Percentiles rank a stretch among this genome's conserved stretches.
phyloP scores from a whole-genome alignment of 176 grass and related monocot species.

The Musa itinerans region DNA sequence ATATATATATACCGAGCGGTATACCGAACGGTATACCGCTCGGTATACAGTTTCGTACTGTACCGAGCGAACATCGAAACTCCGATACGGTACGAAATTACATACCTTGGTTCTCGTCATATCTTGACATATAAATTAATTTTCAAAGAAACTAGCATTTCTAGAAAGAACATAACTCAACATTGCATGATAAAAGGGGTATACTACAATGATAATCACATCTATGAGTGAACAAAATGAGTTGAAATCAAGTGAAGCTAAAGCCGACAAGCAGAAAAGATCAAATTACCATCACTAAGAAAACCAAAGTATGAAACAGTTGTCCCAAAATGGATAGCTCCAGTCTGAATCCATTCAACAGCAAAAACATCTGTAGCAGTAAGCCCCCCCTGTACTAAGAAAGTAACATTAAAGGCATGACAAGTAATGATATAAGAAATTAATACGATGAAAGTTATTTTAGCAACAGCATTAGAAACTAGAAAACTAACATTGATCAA shows the following conservation, averaged over 20 bases:
- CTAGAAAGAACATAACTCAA: neutral
- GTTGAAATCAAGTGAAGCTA: constrained; percentile 3
- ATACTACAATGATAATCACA: neutral
- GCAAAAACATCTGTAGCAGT: constrained; percentile 80
- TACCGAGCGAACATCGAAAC: no score
- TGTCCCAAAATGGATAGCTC: constrained; percentile 62
- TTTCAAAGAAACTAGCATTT: neutral
- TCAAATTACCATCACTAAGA: constrained; percentile 66
- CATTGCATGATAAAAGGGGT: neutral
- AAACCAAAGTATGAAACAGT: constrained; percentile 91
- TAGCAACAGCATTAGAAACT: neutral
- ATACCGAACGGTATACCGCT: no score
- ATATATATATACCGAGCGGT: no score
- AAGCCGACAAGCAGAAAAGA: neutral
- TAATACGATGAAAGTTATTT: neutral
- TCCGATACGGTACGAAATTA: no score
- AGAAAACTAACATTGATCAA: no score
- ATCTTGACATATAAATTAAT: neutral
- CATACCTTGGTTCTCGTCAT: neutral
- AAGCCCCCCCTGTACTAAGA: constrained; percentile 43
- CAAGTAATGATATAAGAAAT: constrained; percentile 14
- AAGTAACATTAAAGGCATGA: constrained; percentile 25
- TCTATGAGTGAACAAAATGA: neutral
- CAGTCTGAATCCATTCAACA: constrained; percentile 54
- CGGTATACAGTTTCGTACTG: no score